Evolutionary conservation across 179 eudicot species (phyloP), one percentile per base, ranked within the genome.

Genomic region (Drosera spatulata): DNA sequence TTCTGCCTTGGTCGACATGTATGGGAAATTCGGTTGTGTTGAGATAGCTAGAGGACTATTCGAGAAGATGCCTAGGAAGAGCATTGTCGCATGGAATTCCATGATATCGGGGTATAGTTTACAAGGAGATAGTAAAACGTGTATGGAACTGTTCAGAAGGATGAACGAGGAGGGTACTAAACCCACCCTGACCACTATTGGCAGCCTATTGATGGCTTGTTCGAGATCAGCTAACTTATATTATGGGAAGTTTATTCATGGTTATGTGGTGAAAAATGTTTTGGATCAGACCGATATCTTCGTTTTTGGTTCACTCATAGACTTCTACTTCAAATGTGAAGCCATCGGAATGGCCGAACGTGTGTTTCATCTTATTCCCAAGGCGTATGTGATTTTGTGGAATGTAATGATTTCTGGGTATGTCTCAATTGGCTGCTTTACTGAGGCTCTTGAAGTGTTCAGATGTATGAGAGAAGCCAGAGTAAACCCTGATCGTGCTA

Each of bases 51-150:
- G 64, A 13, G 53, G 60, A 9, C 59, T 82, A 44, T 89, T 89
- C 66, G 80, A 78, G 50, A 69, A 69, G 50, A 46, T 86, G 38
- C 14, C 50, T 54, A 71, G 59, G 45, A 88, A 73, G 73, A 88
- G 84, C 42, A 84, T 82, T 66, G 95, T 77, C 47, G 79, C 95
- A 47, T 89, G 88, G 91, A 89, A 89, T 74, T 75, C 87, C 69
- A 49, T 89, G 66, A 86, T 89, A 61, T 82, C 85, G 2, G 97
- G 85, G 38, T 71, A 73, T 66, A 83, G 84, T 22, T 75, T 86
- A 72, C 71, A 76, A 55, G 67, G 67, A 12, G 60, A 64, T 11
- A 44, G 60, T 55, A 22, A 41, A 5, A 55, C 67, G 6, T 64
- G 67, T 56, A 46, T 64, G 38, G 53, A 64, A 48, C 45, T 55